Evolutionary conservation across 2,329 filamentous ascomycete species (phyloP).

Genomic region (Annulohypoxylon truncatum): DNA sequence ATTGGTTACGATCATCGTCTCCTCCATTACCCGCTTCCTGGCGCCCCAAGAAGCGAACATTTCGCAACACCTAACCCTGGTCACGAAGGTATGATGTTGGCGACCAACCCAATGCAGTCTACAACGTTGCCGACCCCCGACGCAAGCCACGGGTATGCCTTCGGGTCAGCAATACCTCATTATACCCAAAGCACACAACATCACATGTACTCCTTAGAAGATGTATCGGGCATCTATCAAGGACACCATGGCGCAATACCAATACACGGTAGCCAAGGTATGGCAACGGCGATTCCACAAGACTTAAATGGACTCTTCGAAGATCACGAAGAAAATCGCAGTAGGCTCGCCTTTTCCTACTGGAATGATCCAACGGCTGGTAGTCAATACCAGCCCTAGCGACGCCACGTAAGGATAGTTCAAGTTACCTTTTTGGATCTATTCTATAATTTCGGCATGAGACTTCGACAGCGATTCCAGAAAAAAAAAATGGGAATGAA

Average conservation of each 20-base stretch:
- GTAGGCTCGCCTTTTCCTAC: constrained; percentile 15
- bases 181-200: constrained; percentile 23
- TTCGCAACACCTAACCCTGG: constrained; percentile 1
- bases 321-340: constrained; percentile 19
- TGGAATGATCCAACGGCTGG: constrained; percentile 20
- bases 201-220: constrained; percentile 33
- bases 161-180: constrained; percentile 7
- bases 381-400: constrained; percentile 18
- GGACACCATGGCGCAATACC: constrained; percentile 17
- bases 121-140: constrained; percentile 11
- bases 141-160: constrained; percentile 31
- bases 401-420: background rate
- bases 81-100: constrained; percentile 27
- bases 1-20: constrained; percentile 12
- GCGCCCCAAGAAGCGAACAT: background rate
- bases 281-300: constrained; percentile 16
- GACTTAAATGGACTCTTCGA: constrained; percentile 27
- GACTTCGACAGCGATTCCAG: background rate
- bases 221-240: constrained; percentile 40
- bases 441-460: background rate
- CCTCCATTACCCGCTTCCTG: constrained; percentile 3
- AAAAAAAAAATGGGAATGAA: constrained; percentile 1
- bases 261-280: constrained; percentile 8
- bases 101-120: constrained; percentile 23
- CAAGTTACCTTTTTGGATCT: background rate